phyloP scores from a whole-genome alignment of 805 yeast genomes.

The Nakazawaea ishiwadae region DNA sequence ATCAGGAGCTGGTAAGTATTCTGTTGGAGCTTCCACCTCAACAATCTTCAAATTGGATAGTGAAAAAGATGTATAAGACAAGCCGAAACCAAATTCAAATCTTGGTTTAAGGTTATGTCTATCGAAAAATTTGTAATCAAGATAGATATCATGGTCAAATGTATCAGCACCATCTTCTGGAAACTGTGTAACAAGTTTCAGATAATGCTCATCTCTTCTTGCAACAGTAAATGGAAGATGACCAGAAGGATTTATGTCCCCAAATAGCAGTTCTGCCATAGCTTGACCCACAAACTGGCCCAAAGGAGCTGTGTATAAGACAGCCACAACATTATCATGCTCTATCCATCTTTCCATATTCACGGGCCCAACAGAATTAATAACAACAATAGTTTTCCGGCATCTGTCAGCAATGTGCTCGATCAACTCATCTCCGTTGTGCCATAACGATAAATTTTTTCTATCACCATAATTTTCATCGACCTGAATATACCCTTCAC shows the following conservation, averaged over 20 bases:
- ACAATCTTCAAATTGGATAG: slow-evolving; percentile 33
- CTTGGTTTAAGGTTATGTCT: slow-evolving; percentile 29
- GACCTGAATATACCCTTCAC: slow-evolving; percentile 54
- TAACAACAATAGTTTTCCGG: slow-evolving; percentile 49
- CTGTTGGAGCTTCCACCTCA: slow-evolving; percentile 38
- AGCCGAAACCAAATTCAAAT: slow-evolving; percentile 41
- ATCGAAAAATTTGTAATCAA: slow-evolving; percentile 41
- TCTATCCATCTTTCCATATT: slow-evolving; percentile 51
- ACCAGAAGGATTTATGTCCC: slow-evolving; percentile 39
- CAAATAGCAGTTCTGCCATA: slow-evolving; percentile 39
- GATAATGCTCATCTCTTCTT: slow-evolving; percentile 34
- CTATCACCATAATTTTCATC: slow-evolving; percentile 60
- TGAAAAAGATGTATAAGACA: slow-evolving; percentile 35
- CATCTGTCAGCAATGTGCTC: slow-evolving; percentile 42
- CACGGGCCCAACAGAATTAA: slow-evolving; percentile 56
- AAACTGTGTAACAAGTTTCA: slow-evolving; percentile 19
- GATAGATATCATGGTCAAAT: slow-evolving; percentile 38
- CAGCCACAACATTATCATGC: slow-evolving; percentile 52
- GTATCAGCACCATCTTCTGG: slow-evolving; percentile 35
- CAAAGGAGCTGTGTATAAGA: slow-evolving; percentile 48
- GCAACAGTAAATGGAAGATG: slow-evolving; percentile 45
- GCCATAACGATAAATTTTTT: slow-evolving; percentile 52
- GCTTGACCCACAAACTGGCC: slow-evolving; percentile 44
- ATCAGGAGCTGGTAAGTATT: slow-evolving; percentile 40
- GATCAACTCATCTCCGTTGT: slow-evolving; percentile 53